Percentiles rank a stretch among this genome's conserved stretches.
These are phyloP conservation scores for Aspergillus pseudoglaucus DNA, from an alignment of 2,329 filamentous ascomycete genomes.

Conservation along the genomic window DNA sequence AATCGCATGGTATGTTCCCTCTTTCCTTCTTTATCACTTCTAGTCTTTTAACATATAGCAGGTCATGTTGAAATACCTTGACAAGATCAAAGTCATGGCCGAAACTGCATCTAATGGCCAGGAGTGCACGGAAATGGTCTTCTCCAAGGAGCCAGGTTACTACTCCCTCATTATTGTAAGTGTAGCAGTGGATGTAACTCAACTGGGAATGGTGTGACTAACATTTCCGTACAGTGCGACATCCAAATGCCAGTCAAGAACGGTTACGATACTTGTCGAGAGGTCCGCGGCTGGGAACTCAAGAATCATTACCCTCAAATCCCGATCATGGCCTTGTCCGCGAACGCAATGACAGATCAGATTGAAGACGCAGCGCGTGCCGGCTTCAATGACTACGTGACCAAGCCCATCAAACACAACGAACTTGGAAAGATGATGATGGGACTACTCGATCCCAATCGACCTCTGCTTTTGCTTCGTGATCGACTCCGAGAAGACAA, in stretches of 20 bases:
- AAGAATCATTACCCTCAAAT: slow-evolving; percentile 41
- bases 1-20: slow-evolving; percentile 37
- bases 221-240: slow-evolving; percentile 32
- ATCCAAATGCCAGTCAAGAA: slow-evolving; percentile 48
- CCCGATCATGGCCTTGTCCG: slow-evolving; percentile 45
- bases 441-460: slow-evolving; percentile 38
- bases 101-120: slow-evolving; percentile 43
- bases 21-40: background rate
- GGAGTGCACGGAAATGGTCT: slow-evolving; percentile 43
- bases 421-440: slow-evolving; percentile 46
- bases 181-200: slow-evolving; percentile 2
- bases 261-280: slow-evolving; percentile 43
- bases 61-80: slow-evolving; percentile 45
- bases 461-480: slow-evolving; percentile 37
- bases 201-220: background rate
- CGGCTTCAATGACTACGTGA: slow-evolving; percentile 46
- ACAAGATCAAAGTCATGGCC: slow-evolving; percentile 41
- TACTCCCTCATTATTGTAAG: slow-evolving; percentile 45
- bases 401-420: slow-evolving; percentile 46
- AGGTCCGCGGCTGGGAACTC: slow-evolving; percentile 42
- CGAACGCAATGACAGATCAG: slow-evolving; percentile 46
- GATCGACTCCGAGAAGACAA: slow-evolving; percentile 28
- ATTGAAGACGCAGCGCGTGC: slow-evolving; percentile 41
- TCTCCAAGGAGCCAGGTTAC: slow-evolving; percentile 41
- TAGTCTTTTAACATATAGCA: slow-evolving; percentile 17